Evolutionary conservation across 176 grass and related monocot species (phyloP).

Genomic region (Aechmea fasciata): DNA sequence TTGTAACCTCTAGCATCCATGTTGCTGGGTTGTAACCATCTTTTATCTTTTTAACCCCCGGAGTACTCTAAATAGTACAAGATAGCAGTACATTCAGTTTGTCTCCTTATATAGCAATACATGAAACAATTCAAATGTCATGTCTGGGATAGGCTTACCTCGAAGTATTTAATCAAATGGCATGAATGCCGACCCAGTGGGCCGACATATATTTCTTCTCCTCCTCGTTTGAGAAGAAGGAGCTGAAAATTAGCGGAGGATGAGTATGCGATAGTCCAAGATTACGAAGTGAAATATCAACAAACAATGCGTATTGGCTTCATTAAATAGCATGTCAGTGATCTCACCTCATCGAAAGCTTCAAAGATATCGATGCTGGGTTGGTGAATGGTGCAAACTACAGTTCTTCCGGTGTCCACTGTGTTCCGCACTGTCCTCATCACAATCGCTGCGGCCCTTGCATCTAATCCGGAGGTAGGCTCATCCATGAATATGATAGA

Average conservation of each 20-base stretch:
- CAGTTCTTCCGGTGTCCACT: constrained; percentile 47
- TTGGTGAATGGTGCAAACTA: constrained; percentile 65
- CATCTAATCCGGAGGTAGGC: constrained; percentile 55
- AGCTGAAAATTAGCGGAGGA: constrained; percentile 38
- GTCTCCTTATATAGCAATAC: neutral
- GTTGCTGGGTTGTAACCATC: constrained; percentile 73
- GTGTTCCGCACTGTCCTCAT: constrained; percentile 59
- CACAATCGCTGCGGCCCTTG: constrained; percentile 51
- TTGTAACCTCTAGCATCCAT: constrained; percentile 81
- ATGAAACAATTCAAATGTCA: constrained; percentile 4
- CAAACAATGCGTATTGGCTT: neutral
- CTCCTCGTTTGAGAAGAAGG: constrained; percentile 74
- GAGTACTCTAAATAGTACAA: constrained; percentile 40
- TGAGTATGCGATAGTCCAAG: neutral
- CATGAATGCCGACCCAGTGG: constrained; percentile 57
- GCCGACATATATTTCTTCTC: constrained; percentile 67
- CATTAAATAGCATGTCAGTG: constrained; percentile 10
- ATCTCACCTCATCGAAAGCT: constrained; percentile 51
- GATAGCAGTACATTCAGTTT: constrained; percentile 1
- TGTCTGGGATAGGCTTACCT: constrained; percentile 35
- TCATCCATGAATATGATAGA: constrained; percentile 63
- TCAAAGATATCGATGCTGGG: constrained; percentile 62
- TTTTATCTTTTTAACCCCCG: constrained; percentile 57
- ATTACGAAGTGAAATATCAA: neutral
- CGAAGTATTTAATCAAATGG: constrained; percentile 61